These are phyloP conservation scores for Hypoxylon subgilvum DNA, from an alignment of 495 filamentous ascomycete genomes.

Conservation along the genomic window DNA sequence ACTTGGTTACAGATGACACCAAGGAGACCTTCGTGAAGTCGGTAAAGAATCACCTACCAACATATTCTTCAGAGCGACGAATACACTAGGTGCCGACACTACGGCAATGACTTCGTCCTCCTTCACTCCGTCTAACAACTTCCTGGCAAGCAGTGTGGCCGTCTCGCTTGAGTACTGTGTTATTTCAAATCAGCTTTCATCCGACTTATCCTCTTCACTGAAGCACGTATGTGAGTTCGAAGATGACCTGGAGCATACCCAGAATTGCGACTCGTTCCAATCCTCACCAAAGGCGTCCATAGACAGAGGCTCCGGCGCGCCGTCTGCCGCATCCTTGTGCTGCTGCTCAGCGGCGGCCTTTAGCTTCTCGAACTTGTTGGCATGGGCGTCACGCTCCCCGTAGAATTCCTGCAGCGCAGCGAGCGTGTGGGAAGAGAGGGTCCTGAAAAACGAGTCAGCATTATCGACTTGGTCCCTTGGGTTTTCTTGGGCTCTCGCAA, in stretches of 20 bases:
- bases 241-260: conserved; percentile 58
- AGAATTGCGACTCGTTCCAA: conserved; percentile 83
- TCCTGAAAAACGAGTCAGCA: conserved; percentile 40
- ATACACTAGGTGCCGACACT: conserved; percentile 77
- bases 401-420: conserved; percentile 72
- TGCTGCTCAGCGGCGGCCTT: conserved; percentile 56
- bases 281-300: conserved; percentile 80
- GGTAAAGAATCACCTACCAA: conserved; percentile 50
- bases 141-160: conserved; percentile 63
- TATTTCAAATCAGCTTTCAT: neutral
- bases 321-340: conserved; percentile 21
- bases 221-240: neutral
- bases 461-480: neutral
- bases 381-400: conserved; percentile 65
- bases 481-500: neutral
- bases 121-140: conserved; percentile 64
- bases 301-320: conserved; percentile 47
- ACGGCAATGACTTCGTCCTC: conserved; percentile 64
- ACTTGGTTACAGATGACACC: too few species aligned
- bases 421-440: conserved; percentile 65
- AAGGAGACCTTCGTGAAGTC: too few species aligned
- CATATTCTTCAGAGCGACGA: conserved; percentile 73
- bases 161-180: conserved; percentile 73
- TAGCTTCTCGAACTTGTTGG: conserved; percentile 67
- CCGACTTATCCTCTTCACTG: neutral